Evolutionary conservation across 1,284 basidiomycete genomes (phyloP), one percentile per base, ranked within the genome.

Genomic region (Apiotrichum brassicae): DNA sequence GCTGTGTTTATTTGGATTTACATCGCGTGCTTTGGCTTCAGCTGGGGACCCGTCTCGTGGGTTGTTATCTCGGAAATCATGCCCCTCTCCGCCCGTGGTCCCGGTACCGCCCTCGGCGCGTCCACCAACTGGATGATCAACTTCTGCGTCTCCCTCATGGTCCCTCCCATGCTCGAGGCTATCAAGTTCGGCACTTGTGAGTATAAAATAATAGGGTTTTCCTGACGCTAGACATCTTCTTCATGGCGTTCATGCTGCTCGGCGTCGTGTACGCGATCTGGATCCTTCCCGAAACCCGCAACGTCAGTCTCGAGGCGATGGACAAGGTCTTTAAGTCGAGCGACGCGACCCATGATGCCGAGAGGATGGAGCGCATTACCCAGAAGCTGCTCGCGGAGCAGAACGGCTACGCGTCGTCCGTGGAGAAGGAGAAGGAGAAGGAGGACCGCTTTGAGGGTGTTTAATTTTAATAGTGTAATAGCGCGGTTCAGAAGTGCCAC

Each of bases 1-100:
- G 57, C 55, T 19, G 51, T 46, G 3, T 61, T 61, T 34, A 48
- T 61, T 33, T 61, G 59, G 59, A 22, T 56, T 48, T 61, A 57
- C 53, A 56, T 56, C 19, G 41, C 44, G 41, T 35, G 37, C 43
- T 61, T 59, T 23, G 59, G 59, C 6, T 35, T 26, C 48, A 42
- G 41, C n/a, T 53, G 51, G 51, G 50, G 56, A 19, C 52, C 58
- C 13, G 48, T 48, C 19, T 54, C 53, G 12, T 61, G 59, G 59
- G 56, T 59, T 6, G 49, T 57, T 28, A 56, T 61, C 46, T 34
- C 37, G 25, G 59, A 61, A 48, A 34, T 59, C 46, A 51, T 56
- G 50, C 57, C 59, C 4, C 46, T 61, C 30, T 49, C 46, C 1
- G 51, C 43, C 8, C 54, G 59, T 22, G 57, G 53, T 5, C 36